Evolutionary conservation across 345 rosid species (phyloP), one percentile per base, ranked within the genome.

Genomic region (Odontarrhena argentea): DNA sequence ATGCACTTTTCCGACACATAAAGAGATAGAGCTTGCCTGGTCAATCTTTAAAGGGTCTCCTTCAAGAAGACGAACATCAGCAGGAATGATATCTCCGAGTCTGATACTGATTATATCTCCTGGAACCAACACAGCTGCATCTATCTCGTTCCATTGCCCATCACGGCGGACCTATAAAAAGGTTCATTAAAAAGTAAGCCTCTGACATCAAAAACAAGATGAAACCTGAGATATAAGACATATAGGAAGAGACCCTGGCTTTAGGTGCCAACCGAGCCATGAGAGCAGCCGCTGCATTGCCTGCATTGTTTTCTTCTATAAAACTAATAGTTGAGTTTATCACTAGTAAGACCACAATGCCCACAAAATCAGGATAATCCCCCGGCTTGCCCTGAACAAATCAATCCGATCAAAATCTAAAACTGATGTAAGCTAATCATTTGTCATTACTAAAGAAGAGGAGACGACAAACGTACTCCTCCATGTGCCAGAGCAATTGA

Each of bases 21-120:
- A 0, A 57, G 12, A 73, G 37, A 6, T 32, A 42, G 13, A 32
- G 25, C 45, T 54, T 71, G 80, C 87, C 80, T 77, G 90, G 55
- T 87, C 90, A 35, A 87, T 80, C 71, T 85, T 87, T 34, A 85
- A 66, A 49, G 94, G 89, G 67, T 89, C 94, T 48, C 96, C 96
- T 74, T 81, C 86, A 6, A 87, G 76, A 44, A 89, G 85, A 47
- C 88, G 85, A 15, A 86, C 92, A 79, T 85, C 87, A 15, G 94
- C 89, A 0, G 94, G 94, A 49, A 85, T 77, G 48, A 85, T 87
- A 53, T 84, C 87, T 15, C 91, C 91, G 7, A 75, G 78, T 63
- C 30, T 69, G 47, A 75, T 75, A 37, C 38, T 26, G 56, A 75
- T 50, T 56, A 36, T 74, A 71, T 88, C 92, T 34, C 92, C 89